Evolutionary conservation across 2,329 filamentous ascomycete species (phyloP), one percentile per base, ranked within the genome.

Genomic region (Chaetomium strumarium): DNA sequence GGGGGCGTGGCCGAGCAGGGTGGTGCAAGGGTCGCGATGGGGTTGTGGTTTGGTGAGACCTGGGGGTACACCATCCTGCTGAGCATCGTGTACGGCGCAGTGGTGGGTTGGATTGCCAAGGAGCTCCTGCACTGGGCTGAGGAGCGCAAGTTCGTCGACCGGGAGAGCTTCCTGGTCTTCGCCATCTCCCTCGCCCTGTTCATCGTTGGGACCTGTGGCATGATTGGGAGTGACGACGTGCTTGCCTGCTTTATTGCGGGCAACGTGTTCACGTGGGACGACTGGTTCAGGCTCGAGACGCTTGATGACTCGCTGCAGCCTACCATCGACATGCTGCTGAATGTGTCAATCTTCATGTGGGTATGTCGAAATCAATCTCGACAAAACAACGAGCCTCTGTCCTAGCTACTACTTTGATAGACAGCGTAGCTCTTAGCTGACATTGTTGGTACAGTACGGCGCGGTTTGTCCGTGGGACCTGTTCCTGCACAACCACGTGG

Each of bases 301-400:
- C 74, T 86, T 61, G 91, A 96, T 60, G 92, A 96, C 64, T 91
- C 88, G 2, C 78, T 96, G n/a, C 90, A 96, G 66, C 90, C 90
- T 0, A 96, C 90, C 0, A 87, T 96, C 42, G 90, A 96, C 67
- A 95, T 96, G 90, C 76, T 96, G 2, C 83, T 96, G 52, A 96
- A 96, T 65, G 81, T 95, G 3, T 76, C 84, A 16, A 80, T 96
- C 37, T 96, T 96, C 67, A 81, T 95, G 69, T 96, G 90, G 24
- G 24, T 24, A 24, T 24, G 24, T 24, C 24, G 7, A 4, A 24
- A 4, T 7, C 24, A 24, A 24, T 24, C 24, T 7, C 24, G 24
- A 24, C 24, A 7, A 24, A 7, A 24, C 24, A 24, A 24, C 24
- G 24, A 24, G 4, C 24, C 24, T 24, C 4, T 24, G n/a, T 24